Evolutionary conservation across 2,329 filamentous ascomycete species (phyloP).

Genomic region (Calonectria crousiana): DNA sequence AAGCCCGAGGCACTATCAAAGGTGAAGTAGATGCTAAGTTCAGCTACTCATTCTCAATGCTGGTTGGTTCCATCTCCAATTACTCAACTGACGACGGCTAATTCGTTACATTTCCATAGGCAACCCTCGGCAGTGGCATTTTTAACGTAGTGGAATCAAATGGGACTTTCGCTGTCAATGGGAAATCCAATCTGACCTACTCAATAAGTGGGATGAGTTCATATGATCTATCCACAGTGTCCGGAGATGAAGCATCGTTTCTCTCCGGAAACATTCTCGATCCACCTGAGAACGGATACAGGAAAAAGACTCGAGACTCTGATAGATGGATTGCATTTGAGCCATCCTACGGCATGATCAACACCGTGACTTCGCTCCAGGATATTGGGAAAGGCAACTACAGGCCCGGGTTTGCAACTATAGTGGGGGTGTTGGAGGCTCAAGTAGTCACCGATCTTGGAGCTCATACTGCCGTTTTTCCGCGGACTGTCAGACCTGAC

Average conservation of each 20-base stretch:
- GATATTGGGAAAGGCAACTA: background rate
- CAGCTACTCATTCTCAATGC: background rate
- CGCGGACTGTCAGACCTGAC: background rate
- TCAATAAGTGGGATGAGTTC: background rate
- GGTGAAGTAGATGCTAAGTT: background rate
- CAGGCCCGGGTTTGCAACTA: background rate
- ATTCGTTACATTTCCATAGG: background rate
- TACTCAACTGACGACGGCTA: background rate
- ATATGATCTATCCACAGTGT: background rate
- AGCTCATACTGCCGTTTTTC: background rate
- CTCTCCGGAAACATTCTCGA: fast-evolving
- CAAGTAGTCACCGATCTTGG: background rate
- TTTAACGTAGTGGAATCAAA: background rate
- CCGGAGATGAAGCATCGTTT: background rate
- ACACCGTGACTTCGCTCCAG: background rate
- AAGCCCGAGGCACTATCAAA: background rate
- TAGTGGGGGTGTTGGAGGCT: background rate
- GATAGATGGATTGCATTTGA: background rate
- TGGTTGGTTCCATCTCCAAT: background rate
- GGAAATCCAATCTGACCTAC: background rate
- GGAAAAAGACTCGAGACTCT: background rate
- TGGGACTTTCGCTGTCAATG: background rate
- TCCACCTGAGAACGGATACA: background rate
- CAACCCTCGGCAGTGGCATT: background rate
- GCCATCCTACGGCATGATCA: background rate